Evolutionary conservation across 1,139 yeast species (phyloP).

Genomic region (Magnusiomyces tetraspermus): DNA sequence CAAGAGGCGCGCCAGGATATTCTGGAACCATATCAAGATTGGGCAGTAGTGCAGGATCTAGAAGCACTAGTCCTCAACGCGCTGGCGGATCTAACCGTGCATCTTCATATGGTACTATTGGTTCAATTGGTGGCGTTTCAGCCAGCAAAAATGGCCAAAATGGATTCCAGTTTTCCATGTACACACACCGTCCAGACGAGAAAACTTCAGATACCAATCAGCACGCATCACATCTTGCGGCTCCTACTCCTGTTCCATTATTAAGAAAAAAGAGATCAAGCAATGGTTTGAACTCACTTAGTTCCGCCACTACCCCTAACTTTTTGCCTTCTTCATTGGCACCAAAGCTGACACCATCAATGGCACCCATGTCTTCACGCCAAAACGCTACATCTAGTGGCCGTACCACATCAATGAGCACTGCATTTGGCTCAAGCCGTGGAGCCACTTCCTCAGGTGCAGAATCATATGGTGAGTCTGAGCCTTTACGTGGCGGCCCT

Average conservation of each 20-base stretch:
- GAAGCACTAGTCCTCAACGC: slow-evolving; percentile 8
- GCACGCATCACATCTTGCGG: slow-evolving; percentile 2
- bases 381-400: neutral
- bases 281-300: neutral
- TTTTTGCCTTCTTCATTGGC: neutral
- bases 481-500: slow-evolving; percentile 1
- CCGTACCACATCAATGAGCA: neutral
- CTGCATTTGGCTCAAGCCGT: neutral
- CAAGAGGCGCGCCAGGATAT: slow-evolving; percentile 6
- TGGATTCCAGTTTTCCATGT: slow-evolving; percentile 6
- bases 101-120: slow-evolving; percentile 3
- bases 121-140: neutral
- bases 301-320: neutral
- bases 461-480: neutral
- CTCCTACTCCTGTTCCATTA: neutral
- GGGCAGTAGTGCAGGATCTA: neutral
- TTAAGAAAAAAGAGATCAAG: slow-evolving; percentile 2
- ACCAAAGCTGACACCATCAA: neutral
- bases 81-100: neutral
- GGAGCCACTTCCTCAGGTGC: too few species aligned
- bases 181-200: slow-evolving; percentile 4
- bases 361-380: neutral
- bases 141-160: slow-evolving; percentile 1
- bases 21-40: slow-evolving; percentile 4
- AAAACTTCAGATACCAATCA: slow-evolving; percentile 4